phyloP scores from a whole-genome alignment of 2,329 filamentous ascomycete genomes.

The Coccinonectria pachysandricola region DNA sequence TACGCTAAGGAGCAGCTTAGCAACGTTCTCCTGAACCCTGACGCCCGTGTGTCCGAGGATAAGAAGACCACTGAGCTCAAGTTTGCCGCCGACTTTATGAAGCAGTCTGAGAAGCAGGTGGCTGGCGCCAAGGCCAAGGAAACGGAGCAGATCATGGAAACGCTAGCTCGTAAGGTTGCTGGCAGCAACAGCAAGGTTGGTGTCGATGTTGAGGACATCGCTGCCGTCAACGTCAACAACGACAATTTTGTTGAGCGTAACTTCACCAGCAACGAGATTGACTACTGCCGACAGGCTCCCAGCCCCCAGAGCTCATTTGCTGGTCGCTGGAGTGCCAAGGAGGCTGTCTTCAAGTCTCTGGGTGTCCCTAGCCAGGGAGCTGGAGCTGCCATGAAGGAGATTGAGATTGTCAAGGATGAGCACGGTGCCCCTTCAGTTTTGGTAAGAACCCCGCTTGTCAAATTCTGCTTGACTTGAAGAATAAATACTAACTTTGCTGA shows the following conservation, averaged over 20 bases:
- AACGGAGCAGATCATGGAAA: conserved; percentile 67
- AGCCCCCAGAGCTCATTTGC: conserved; percentile 85
- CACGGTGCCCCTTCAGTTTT: conserved; percentile 74
- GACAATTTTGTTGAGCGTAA: conserved; percentile 92
- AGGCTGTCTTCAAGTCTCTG: conserved; percentile 96
- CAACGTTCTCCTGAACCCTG: conserved; percentile 86
- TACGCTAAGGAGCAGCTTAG: conserved; percentile 82
- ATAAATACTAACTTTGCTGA: conserved; percentile 21
- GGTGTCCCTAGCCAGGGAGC: conserved; percentile 80
- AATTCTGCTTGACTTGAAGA: not conserved
- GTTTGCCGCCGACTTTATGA: conserved; percentile 61
- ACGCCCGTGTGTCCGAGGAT: conserved; percentile 73
- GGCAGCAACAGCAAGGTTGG: conserved; percentile 65
- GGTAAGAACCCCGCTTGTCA: conserved; percentile 46
- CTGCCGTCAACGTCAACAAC: conserved; percentile 83
- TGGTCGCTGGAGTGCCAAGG: conserved; percentile 93
- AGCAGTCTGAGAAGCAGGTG: conserved; percentile 47
- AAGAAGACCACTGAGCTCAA: conserved; percentile 75
- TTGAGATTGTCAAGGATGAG: conserved; percentile 78
- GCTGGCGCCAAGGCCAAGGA: conserved; percentile 43
- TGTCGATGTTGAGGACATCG: conserved; percentile 85
- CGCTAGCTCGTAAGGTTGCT: conserved; percentile 54
- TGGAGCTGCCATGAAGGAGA: conserved; percentile 83
- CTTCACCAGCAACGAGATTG: conserved; percentile 76
- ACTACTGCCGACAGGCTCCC: conserved; percentile 73